These are phyloP conservation scores for Dispira simplex DNA, from an alignment of 192 early-diverging fungal species.

Conservation along the genomic window DNA sequence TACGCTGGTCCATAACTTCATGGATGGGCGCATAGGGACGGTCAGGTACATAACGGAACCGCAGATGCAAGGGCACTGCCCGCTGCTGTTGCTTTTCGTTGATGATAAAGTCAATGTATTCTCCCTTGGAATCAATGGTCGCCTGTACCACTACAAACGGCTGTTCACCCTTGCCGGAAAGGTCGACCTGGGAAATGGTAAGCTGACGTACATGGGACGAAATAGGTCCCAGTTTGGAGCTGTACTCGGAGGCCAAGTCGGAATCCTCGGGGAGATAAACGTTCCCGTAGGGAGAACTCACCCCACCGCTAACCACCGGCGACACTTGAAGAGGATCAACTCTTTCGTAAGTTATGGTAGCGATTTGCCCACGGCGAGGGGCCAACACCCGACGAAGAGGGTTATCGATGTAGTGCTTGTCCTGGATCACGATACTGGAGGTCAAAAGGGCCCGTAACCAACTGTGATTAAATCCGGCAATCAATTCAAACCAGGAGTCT, in stretches of 20 bases:
- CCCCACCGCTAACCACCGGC: not conserved
- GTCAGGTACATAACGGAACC: conserved; percentile 65
- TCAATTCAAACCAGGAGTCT: conserved; percentile 43
- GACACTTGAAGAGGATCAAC: not conserved
- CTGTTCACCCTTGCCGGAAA: conserved; percentile 29
- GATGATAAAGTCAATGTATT: conserved; percentile 40
- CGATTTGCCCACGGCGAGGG: conserved; percentile 39
- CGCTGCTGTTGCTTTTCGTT: conserved; percentile 40
- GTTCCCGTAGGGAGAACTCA: not conserved
- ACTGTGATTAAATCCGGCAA: conserved; percentile 52
- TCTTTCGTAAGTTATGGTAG: conserved; percentile 22
- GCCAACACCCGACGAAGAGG: conserved; percentile 42
- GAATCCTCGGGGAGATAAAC: conserved; percentile 8
- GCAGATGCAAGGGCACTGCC: conserved; percentile 57
- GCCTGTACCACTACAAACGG: conserved; percentile 33
- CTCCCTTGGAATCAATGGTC: conserved; percentile 23
- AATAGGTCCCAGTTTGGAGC: not conserved
- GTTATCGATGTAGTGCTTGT: conserved; percentile 48
- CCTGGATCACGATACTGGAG: conserved; percentile 61
- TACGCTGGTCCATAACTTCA: conserved; percentile 40
- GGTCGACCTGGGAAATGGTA: conserved; percentile 34
- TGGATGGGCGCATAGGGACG: conserved; percentile 23
- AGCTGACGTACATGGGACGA: conserved; percentile 15
- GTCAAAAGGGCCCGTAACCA: conserved; percentile 82
- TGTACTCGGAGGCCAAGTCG: conserved; percentile 9